These are phyloP conservation scores for Cyclotella cryptica DNA, from an alignment of 108 stramenopile genomes.

Conservation along the genomic window DNA sequence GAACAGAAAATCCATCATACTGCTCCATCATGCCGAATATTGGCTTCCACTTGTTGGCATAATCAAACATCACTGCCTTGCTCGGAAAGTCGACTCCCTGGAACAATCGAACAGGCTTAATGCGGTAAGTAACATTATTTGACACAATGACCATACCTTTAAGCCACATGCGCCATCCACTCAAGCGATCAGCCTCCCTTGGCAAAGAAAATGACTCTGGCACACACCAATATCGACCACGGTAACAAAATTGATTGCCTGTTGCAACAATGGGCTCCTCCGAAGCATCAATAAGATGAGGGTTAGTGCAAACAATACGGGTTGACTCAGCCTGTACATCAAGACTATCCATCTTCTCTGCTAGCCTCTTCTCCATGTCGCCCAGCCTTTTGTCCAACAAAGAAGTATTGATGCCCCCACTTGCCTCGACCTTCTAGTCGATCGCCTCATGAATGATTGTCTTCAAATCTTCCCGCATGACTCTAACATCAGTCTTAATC, in stretches of 20 bases:
- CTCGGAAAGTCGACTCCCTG: background rate
- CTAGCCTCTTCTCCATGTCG: background rate
- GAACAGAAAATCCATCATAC: background rate
- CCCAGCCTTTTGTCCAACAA: background rate
- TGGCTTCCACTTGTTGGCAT: slow-evolving; percentile 1
- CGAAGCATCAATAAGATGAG: background rate
- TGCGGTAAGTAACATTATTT: background rate
- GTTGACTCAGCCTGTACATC: background rate
- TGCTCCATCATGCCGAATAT: background rate
- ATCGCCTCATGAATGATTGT: background rate
- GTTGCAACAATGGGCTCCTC: background rate
- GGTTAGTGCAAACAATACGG: background rate
- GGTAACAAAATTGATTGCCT: background rate
- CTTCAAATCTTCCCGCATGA: background rate
- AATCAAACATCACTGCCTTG: too few relatives aligned
- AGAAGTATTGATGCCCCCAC: background rate
- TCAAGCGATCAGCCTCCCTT: background rate
- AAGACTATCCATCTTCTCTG: background rate
- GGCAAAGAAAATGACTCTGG: background rate
- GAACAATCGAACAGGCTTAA: background rate
- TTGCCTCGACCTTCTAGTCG: slow-evolving; percentile 2
- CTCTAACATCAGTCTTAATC: background rate
- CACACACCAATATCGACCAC: background rate
- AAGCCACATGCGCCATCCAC: background rate
- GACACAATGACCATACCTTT: background rate